Conservation (phyloP, 2,329 filamentous ascomycete genomes). For the Penicillium sp. region DNA sequence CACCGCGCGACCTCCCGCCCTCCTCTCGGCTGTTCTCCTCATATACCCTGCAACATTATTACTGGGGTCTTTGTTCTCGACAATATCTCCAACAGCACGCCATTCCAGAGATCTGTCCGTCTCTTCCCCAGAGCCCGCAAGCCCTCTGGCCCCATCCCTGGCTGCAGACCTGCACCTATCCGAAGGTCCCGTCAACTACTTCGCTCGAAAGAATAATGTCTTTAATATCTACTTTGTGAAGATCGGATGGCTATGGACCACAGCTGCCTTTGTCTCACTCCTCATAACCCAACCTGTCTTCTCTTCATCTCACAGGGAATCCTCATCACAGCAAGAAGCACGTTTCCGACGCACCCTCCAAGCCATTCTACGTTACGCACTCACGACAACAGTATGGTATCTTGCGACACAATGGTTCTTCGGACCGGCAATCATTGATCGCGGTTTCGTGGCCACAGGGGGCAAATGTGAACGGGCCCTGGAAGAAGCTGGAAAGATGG, state of each 20-base stretch:
- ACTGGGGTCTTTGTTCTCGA: constrained; percentile 77
- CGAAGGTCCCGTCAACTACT: constrained; percentile 60
- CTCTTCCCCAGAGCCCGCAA: constrained; percentile 54
- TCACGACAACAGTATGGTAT: constrained; percentile 77
- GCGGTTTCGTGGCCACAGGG: constrained; percentile 82
- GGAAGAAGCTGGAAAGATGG: constrained; percentile 42
- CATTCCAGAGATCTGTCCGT: constrained; percentile 21
- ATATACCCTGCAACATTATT: constrained; percentile 76
- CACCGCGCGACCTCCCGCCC: constrained; percentile 12
- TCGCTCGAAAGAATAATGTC: constrained; percentile 87
- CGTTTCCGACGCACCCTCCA: constrained; percentile 51
- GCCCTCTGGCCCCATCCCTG: constrained; percentile 40
- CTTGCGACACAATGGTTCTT: constrained; percentile 96
- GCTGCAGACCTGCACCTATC: constrained; percentile 30
- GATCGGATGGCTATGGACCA: constrained; percentile 90
- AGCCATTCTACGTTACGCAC: constrained; percentile 65
- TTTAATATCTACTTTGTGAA: constrained; percentile 96
- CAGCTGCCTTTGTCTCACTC: constrained; percentile 69
- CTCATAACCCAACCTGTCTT: constrained; percentile 63
- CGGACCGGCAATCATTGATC: constrained; percentile 83
- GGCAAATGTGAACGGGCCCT: constrained; percentile 70
- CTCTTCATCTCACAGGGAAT: constrained; percentile 43
- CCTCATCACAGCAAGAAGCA: constrained; percentile 18
- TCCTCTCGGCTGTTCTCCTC: constrained; percentile 62
- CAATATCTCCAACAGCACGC: constrained; percentile 70